Evolutionary conservation across 2,329 filamentous ascomycete genomes (phyloP), one percentile per base, ranked within the genome.

Genomic region (Xenoacremonium recifei): DNA sequence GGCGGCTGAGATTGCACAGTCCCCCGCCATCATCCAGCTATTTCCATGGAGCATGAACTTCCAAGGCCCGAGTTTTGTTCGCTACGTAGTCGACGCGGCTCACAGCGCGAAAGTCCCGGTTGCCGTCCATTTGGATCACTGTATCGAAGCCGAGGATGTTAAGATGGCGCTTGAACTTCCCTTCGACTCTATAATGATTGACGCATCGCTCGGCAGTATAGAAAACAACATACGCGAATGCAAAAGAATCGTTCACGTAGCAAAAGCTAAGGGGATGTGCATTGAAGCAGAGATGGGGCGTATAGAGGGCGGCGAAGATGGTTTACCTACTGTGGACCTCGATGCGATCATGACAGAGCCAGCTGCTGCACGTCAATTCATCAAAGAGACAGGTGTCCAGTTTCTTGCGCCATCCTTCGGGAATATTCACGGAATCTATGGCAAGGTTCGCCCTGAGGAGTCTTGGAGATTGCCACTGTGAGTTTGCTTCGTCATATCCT

Each of bases 181-280:
- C 0, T 83, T 84, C 48, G 80, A 84, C 54, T 75, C 71, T 18
- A 82, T 84, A 54, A 84, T 85, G 80, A 75, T 85, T 2, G 82
- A 85, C 59, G 84, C 84, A 76, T 77, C 71, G 33, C 79, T 83
- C 51, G 77, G 80, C 53, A 78, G 81, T 45, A 79, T 79, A 46
- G 78, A 72, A 42, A 80, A 83, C 64, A 85, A 85, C 47, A 66
- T 84, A 15, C 61, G 67, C 0, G 67, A 73, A 55, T 84, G 80
- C 23, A 71, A 68, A 39, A 76, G 82, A 47, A 60, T 84, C 33
- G 77, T 80, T 4, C 61, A 62, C 13, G 76, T 79, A 51, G 84
- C 81, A 50, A 74, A 82, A 51, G 75, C 65, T 40, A 66, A 71
- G 20, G 80, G 80, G 1, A 84, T 84, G 34, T 71, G 78, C 2